Percentiles rank a stretch among this genome's conserved stretches.
Conservation (phyloP, 139 green algal species). For the Dunaliella primolecta region DNA sequence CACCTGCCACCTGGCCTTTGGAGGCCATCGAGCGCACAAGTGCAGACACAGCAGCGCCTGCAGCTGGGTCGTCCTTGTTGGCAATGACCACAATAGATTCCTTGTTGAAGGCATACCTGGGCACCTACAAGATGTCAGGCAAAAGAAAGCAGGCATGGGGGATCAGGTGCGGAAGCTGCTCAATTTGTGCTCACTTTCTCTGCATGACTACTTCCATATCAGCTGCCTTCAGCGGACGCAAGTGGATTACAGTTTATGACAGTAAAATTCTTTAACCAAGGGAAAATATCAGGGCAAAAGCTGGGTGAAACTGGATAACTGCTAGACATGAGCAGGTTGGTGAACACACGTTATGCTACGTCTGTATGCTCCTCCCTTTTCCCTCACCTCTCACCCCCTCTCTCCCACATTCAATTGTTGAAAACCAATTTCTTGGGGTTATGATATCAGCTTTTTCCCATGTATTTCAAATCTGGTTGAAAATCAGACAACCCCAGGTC, state of each 20-base stretch:
- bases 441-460: too few species aligned
- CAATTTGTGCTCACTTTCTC: background rate
- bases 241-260: background rate
- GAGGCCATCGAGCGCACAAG: background rate
- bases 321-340: too few species aligned
- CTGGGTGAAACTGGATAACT: background rate
- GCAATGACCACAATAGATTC: background rate
- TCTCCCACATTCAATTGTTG: too few species aligned
- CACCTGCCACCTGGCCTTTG: background rate
- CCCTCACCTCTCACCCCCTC: too few species aligned
- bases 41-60: constrained; percentile 1
- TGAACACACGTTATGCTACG: too few species aligned
- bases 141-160: too few species aligned
- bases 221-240: background rate
- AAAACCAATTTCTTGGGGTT: too few species aligned
- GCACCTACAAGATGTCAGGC: background rate
- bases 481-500: too few species aligned
- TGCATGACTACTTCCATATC: background rate
- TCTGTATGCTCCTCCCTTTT: too few species aligned
- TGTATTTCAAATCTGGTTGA: too few species aligned
- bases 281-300: background rate
- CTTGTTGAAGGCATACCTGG: background rate
- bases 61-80: background rate
- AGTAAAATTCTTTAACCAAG: background rate
- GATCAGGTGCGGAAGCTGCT: too few species aligned